A percentile compares a stretch with the other conserved stretches of the same genome.
These are phyloP conservation scores for Pilatotrama ljubarskyi DNA, from an alignment of 768 basidiomycete genomes.

Conservation along the genomic window DNA sequence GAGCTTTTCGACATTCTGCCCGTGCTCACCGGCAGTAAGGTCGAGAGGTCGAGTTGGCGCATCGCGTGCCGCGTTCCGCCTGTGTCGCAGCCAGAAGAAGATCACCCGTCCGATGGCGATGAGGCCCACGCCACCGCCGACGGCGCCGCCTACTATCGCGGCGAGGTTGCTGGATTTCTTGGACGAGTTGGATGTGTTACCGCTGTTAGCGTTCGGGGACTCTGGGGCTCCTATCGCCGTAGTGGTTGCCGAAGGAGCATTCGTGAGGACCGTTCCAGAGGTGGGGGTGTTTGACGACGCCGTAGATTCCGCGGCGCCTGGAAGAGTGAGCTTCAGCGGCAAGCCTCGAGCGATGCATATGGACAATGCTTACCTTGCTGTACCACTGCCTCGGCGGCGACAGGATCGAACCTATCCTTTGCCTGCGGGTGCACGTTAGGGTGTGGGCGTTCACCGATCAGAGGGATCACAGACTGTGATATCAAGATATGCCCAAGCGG, in stretches of 20 bases:
- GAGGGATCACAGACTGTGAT: not conserved
- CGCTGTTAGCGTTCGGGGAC: not conserved
- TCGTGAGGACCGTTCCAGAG: not conserved
- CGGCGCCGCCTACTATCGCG: constrained; percentile 13
- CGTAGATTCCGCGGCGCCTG: not conserved
- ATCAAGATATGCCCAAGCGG: constrained; percentile 20
- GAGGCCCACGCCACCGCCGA: constrained; percentile 9
- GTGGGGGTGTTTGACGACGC: not conserved
- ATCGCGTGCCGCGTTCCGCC: not conserved
- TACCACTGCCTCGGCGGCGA: not conserved
- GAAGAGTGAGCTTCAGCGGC: not conserved
- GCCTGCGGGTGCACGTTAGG: not conserved
- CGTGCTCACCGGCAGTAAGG: constrained; percentile 1
- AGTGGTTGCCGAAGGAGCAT: not conserved
- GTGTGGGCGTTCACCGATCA: not conserved
- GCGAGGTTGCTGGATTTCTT: constrained; percentile 13
- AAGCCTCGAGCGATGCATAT: not conserved
- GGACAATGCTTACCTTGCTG: not conserved
- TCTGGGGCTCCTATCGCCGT: not conserved
- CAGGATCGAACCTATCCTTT: not conserved
- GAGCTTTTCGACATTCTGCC: constrained; percentile 3
- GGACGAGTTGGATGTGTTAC: not conserved
- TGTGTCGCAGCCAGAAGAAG: constrained; percentile 11
- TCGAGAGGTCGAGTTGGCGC: constrained; percentile 11
- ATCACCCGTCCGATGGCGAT: constrained; percentile 1